A percentile compares a stretch with the other conserved stretches of the same genome.
These are phyloP conservation scores for Sugiyamaella grinbergsii DNA, from an alignment of 1,139 yeast genomes.

Conservation along the genomic window DNA sequence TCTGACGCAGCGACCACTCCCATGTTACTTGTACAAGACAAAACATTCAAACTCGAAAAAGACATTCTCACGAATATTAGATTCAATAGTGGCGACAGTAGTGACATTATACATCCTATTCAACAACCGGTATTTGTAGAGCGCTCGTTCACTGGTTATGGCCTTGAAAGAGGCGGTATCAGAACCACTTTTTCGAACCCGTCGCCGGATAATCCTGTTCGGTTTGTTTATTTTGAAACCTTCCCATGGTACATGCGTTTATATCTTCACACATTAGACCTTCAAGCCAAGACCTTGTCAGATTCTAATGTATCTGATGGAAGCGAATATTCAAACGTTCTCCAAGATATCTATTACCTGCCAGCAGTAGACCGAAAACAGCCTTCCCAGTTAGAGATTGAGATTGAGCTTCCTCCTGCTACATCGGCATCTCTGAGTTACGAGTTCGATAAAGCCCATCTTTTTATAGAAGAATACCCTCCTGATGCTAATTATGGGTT, in stretches of 20 bases:
- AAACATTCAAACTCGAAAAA: constrained; percentile 26
- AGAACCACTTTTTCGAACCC: constrained; percentile 78
- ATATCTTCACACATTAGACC: constrained; percentile 66
- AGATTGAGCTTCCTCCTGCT: constrained; percentile 62
- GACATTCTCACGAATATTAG: constrained; percentile 44
- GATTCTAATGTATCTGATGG: constrained; percentile 30
- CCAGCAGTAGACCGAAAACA: constrained; percentile 81
- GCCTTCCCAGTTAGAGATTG: constrained; percentile 82
- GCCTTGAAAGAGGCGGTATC: constrained; percentile 88
- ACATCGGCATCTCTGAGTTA: constrained; percentile 66
- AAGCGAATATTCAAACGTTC: constrained; percentile 38
- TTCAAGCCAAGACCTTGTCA: constrained; percentile 29
- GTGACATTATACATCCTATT: constrained; percentile 40
- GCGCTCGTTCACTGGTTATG: constrained; percentile 87
- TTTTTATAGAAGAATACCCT: constrained; percentile 89
- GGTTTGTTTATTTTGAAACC: constrained; percentile 71
- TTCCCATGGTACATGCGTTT: constrained; percentile 93
- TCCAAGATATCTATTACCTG: constrained; percentile 60
- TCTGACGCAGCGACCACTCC: constrained; percentile 7
- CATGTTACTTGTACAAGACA: constrained; percentile 6
- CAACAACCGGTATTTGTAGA: constrained; percentile 72
- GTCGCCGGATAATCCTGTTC: constrained; percentile 47
- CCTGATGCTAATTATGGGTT: constrained; percentile 99
- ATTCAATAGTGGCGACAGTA: constrained; percentile 41
- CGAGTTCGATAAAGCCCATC: constrained; percentile 82